Conservation (phyloP, 2,329 filamentous ascomycete species). For the Aureobasidium melanogenum region DNA sequence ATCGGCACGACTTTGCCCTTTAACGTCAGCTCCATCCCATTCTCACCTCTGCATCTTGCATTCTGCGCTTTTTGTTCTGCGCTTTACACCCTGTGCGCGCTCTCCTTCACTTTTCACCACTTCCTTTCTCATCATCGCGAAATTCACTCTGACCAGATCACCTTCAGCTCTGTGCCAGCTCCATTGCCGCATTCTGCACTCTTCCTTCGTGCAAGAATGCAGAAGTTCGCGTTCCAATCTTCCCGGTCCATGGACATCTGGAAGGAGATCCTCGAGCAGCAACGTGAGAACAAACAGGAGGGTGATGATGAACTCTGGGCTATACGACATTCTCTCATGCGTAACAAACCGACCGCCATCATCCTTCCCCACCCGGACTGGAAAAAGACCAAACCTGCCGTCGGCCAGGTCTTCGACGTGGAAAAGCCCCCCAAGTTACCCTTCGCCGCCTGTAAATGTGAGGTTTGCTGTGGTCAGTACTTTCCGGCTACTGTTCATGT, state of each 20-base stretch:
- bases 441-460: neutral
- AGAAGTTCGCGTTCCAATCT: neutral
- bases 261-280: neutral
- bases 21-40: no score
- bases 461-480: neutral
- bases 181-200: neutral
- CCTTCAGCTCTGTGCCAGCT: neutral
- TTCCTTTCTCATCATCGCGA: neutral
- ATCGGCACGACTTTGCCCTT: no score
- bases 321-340: neutral
- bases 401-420: neutral
- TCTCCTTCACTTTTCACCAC: neutral
- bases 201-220: neutral
- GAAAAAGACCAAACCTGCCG: neutral
- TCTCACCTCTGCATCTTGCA: no score
- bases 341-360: neutral
- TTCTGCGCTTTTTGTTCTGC: no score
- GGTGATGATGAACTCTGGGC: neutral
- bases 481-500: neutral
- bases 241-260: neutral
- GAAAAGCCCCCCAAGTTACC: neutral
- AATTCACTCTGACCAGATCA: neutral
- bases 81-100: no score
- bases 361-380: neutral
- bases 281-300: neutral